phyloP scores from a whole-genome alignment of 495 filamentous ascomycete species.

The Podospora pseudoanserina region DNA sequence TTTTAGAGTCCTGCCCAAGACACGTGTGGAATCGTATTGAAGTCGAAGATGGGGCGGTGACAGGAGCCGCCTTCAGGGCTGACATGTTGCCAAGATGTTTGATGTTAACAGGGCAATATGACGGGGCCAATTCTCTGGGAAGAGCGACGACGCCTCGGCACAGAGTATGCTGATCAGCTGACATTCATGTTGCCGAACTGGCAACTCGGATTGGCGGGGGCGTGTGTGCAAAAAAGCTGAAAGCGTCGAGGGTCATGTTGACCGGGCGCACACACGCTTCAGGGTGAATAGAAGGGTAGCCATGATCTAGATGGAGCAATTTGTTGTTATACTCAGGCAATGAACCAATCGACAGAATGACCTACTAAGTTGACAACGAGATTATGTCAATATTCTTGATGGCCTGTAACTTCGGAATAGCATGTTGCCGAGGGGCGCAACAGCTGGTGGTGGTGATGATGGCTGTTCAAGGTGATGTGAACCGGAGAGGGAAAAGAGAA shows the following conservation, averaged over 20 bases:
- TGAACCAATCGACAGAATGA: background rate
- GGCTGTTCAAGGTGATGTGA: background rate
- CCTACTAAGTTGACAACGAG: background rate
- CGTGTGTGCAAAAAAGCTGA: background rate
- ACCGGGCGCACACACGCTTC: background rate
- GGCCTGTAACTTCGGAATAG: background rate
- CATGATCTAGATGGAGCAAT: background rate
- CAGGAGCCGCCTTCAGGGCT: background rate
- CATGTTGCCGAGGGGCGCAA: background rate
- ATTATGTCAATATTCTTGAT: background rate
- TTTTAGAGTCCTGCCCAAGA: constrained; percentile 35
- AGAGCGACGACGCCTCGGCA: too few species aligned
- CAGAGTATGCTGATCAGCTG: background rate
- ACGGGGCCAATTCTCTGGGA: too few species aligned
- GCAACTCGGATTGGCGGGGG: background rate
- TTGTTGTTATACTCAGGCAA: background rate
- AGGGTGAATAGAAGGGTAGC: background rate
- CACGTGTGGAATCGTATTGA: background rate
- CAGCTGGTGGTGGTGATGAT: background rate
- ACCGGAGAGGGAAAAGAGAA: background rate
- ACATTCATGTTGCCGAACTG: background rate
- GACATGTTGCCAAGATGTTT: background rate
- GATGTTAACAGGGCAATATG: background rate
- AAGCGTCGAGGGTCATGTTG: background rate
- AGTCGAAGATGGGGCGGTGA: background rate